phyloP scores from a whole-genome alignment of 192 early-diverging fungal species.

The Mortierella claussenii region DNA sequence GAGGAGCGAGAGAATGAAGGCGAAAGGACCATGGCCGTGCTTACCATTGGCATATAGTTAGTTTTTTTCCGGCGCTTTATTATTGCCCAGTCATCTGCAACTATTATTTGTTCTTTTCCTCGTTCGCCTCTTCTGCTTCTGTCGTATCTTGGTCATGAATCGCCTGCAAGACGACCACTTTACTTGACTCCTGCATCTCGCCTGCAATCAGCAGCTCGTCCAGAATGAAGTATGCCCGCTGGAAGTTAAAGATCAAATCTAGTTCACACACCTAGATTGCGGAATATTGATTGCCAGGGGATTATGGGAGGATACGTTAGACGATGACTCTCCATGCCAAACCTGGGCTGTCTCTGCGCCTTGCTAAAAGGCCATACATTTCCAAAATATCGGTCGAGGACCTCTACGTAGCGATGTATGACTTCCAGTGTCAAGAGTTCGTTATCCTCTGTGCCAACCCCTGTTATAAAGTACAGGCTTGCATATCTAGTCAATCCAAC shows the following conservation, averaged over 20 bases:
- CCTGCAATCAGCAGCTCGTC: constrained; percentile 91
- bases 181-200: constrained; percentile 95
- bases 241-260: constrained; percentile 98
- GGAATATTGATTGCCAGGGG: background rate
- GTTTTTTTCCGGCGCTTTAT: too few species aligned
- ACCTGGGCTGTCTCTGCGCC: background rate
- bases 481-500: constrained; percentile 76
- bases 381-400: constrained; percentile 96
- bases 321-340: background rate
- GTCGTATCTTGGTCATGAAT: constrained; percentile 81
- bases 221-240: constrained; percentile 86
- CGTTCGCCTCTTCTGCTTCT: constrained; percentile 76
- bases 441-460: constrained; percentile 93
- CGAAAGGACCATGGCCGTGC: too few species aligned
- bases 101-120: constrained; percentile 68
- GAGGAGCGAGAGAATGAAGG: too few species aligned
- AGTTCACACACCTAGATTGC: constrained; percentile 81
- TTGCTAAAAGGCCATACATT: constrained; percentile 81
- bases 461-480: constrained; percentile 92
- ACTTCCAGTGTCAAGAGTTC: constrained; percentile 94
- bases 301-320: background rate
- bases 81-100: too few species aligned
- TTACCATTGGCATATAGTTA: too few species aligned
- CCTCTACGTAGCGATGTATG: constrained; percentile 98
- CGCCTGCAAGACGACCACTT: constrained; percentile 75